Conservation (phyloP, 2,329 filamentous ascomycete species). For the Ophiostoma ulmi region DNA sequence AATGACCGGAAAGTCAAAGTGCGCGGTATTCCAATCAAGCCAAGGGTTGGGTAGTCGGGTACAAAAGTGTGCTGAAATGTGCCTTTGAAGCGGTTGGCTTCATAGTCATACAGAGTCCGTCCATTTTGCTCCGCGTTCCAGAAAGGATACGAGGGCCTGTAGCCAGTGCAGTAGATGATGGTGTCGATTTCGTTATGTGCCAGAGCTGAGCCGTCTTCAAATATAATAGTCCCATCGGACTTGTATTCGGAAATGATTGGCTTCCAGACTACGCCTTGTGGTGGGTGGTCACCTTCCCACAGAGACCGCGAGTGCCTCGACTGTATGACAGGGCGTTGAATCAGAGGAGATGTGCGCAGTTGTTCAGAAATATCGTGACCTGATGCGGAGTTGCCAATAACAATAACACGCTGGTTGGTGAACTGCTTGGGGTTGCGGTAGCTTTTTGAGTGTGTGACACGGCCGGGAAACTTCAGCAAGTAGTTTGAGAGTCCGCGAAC, state of each 20-base stretch:
- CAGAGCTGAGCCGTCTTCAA: slow-evolving; percentile 57
- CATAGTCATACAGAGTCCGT: slow-evolving; percentile 47
- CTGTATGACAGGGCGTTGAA: slow-evolving; percentile 49
- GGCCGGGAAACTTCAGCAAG: slow-evolving; percentile 43
- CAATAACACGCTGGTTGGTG: slow-evolving; percentile 64
- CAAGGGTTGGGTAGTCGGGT: slow-evolving; percentile 44
- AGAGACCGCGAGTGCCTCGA: slow-evolving; percentile 51
- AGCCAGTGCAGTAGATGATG: slow-evolving; percentile 83
- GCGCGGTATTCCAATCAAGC: slow-evolving; percentile 48
- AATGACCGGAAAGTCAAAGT: slow-evolving; percentile 39
- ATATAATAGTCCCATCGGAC: slow-evolving; percentile 39
- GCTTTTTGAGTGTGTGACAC: slow-evolving; percentile 67
- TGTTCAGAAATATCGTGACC: slow-evolving; percentile 78
- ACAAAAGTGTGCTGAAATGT: slow-evolving; percentile 51
- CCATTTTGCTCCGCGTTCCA: slow-evolving; percentile 47
- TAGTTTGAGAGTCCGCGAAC: slow-evolving; percentile 47
- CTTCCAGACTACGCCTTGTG: slow-evolving; percentile 57
- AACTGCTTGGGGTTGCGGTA: slow-evolving; percentile 65
- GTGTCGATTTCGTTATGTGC: slow-evolving; percentile 56
- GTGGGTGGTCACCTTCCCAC: slow-evolving; percentile 51
- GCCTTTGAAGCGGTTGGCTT: slow-evolving; percentile 39
- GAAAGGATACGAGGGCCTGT: slow-evolving; percentile 80
- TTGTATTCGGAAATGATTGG: slow-evolving; percentile 48
- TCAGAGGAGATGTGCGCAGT: slow-evolving; percentile 45
- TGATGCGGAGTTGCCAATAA: slow-evolving; percentile 80